These are phyloP conservation scores for Kondoa subrosea DNA, from an alignment of 768 basidiomycete species.

Conservation along the genomic window DNA sequence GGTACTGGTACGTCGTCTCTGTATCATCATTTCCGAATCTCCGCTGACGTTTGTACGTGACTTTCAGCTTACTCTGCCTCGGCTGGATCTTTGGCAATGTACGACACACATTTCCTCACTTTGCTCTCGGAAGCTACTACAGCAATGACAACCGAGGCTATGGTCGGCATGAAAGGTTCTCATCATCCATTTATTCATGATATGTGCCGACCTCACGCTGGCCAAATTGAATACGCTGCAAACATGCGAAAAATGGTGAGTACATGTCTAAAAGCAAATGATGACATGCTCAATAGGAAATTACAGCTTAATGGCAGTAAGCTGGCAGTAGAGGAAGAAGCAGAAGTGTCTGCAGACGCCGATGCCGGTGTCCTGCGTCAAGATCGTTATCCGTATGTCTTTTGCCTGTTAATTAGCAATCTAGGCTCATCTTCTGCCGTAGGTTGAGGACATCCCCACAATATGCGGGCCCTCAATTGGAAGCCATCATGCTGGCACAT, in stretches of 20 bases:
- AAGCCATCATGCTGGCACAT: slow-evolving; percentile 53
- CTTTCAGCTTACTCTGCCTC: slow-evolving; percentile 43
- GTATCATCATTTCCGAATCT: neutral
- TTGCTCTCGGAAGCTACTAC: slow-evolving; percentile 48
- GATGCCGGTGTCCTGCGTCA: slow-evolving; percentile 61
- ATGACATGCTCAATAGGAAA: neutral
- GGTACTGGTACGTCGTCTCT: neutral
- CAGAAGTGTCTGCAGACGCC: slow-evolving; percentile 53
- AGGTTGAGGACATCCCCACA: slow-evolving; percentile 46
- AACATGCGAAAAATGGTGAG: slow-evolving; percentile 46
- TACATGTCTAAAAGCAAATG: neutral
- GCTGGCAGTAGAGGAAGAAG: slow-evolving; percentile 52
- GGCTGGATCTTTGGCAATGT: slow-evolving; percentile 54
- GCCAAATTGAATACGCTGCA: slow-evolving; percentile 60
- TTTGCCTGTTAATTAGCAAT: slow-evolving; percentile 30
- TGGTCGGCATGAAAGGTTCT: slow-evolving; percentile 43
- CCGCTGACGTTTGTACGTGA: slow-evolving; percentile 37
- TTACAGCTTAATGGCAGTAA: slow-evolving; percentile 44
- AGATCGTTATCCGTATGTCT: slow-evolving; percentile 43
- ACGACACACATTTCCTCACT: slow-evolving; percentile 42
- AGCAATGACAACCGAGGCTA: slow-evolving; percentile 65
- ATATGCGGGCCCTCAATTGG: slow-evolving; percentile 70
- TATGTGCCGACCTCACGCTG: slow-evolving; percentile 59
- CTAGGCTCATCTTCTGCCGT: neutral
- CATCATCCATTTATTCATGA: slow-evolving; percentile 48